Base-by-base conservation (phyloP, 2,329 filamentous ascomycete species). In the Xylariaceae sp. region DNA sequence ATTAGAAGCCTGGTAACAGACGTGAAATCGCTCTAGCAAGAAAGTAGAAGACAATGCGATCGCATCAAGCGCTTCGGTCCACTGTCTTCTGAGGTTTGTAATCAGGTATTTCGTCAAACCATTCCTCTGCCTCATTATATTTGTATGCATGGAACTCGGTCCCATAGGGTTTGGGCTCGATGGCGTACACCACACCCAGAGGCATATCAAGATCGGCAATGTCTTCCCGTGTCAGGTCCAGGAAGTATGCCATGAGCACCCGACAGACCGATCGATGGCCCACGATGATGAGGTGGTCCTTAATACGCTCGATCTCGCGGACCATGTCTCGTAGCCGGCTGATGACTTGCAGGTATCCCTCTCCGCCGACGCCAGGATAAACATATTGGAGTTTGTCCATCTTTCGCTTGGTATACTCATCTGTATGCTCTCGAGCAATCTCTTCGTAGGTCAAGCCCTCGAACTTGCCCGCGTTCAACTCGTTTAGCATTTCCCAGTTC, bases 91-190 rank as follows among this genome's bases (percentile, higher is more conserved):
- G 79, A 22, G 93, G 78, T 66, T 86, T 82, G 68, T 93, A 97
- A 60, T 91, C 77, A n/a, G 85, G 86, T 37, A 94, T 69, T 63
- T 93, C 83, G 48, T 93, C 83, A 59, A 98, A 98, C 77, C 85
- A 89, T 52, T 85, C 82, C 17, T 72, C 79, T 3, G 77, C 73
- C 51, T 88, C 80, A 62, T 95, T 88, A 71, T 95, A 98, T 50
- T 83, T 81, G 73, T 95, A 98, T 1, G 90, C 92, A 65, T 95
- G 92, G 72, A 97, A 96, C 50, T 95, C 92, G 47, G 96, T 91
- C 12, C 93, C 93, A 56, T 98, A 98, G 1, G 93, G 93, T 75
- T 96, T 96, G 25, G 93, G 93, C 67, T 98, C 92, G 38, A 98
- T 85, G 56, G 90, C 88, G 66, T 95, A 98, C 6, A 96, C 75